phyloP scores from a whole-genome alignment of 116 monocot genomes.

The Posidonia oceanica region DNA sequence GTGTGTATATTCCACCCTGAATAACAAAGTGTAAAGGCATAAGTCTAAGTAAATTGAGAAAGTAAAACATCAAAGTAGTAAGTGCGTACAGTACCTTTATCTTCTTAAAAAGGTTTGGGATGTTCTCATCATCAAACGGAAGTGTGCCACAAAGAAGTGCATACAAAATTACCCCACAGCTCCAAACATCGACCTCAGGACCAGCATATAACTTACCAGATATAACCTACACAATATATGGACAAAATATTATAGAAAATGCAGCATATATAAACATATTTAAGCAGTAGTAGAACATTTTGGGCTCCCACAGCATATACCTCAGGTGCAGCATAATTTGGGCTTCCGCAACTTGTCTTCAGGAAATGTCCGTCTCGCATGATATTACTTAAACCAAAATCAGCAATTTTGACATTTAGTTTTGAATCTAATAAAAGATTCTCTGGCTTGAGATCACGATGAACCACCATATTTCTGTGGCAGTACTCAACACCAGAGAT shows the following conservation, averaged over 20 bases:
- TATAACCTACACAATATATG: slow-evolving; percentile 32
- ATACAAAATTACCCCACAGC: slow-evolving; percentile 28
- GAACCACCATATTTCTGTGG: slow-evolving; percentile 64
- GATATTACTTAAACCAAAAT: slow-evolving; percentile 24
- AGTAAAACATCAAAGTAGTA: neutral
- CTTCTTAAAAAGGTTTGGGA: slow-evolving; percentile 65
- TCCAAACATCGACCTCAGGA: slow-evolving; percentile 59
- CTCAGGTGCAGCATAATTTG: slow-evolving; percentile 32
- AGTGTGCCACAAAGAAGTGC: slow-evolving; percentile 27
- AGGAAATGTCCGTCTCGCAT: slow-evolving; percentile 30
- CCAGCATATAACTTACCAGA: slow-evolving; percentile 74
- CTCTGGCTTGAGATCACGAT: slow-evolving; percentile 69
- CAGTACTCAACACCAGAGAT: slow-evolving; percentile 76
- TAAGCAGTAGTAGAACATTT: neutral
- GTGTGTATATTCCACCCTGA: slow-evolving; percentile 52
- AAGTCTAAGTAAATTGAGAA: neutral
- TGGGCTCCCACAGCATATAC: neutral
- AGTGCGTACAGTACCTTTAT: slow-evolving; percentile 27
- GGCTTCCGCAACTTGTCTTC: slow-evolving; percentile 29
- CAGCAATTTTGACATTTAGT: slow-evolving; percentile 23
- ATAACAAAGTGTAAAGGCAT: neutral
- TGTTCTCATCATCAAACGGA: slow-evolving; percentile 31
- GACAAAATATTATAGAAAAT: neutral
- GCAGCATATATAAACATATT: neutral
- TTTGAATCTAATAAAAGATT: slow-evolving; percentile 27